Conservation (phyloP, 306 rosid species). For the Quercus robur region DNA sequence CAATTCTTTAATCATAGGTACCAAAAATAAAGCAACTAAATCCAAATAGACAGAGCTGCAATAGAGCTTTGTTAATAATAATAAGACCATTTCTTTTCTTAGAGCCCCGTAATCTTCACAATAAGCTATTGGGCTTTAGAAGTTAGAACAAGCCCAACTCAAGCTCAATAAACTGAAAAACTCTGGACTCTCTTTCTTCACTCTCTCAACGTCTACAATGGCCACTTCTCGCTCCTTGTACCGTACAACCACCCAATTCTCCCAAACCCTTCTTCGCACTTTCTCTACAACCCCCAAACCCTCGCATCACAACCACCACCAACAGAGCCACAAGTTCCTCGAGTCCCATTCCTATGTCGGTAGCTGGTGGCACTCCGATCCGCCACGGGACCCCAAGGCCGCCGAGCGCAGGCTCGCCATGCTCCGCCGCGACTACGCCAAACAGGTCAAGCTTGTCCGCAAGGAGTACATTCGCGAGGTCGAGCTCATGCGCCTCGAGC, state of each 20-base stretch:
- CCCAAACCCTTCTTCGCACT: conserved; percentile 15
- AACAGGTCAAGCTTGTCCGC: conserved; percentile 42
- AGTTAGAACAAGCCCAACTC: too few species aligned
- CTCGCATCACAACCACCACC: conserved; percentile 39
- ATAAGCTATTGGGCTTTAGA: too few species aligned
- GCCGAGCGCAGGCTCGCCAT: conserved; percentile 40
- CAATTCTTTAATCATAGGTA: too few species aligned
- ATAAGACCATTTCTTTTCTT: too few species aligned
- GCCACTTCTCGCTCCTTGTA: not conserved
- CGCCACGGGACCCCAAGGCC: conserved; percentile 40
- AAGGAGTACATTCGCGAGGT: conserved; percentile 45
- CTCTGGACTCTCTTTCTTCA: not conserved
- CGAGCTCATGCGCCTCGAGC: conserved; percentile 46
- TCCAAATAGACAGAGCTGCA: too few species aligned
- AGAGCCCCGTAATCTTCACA: too few species aligned
- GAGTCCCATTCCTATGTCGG: conserved; percentile 36
- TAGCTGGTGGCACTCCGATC: conserved; percentile 30
- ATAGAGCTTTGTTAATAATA: too few species aligned
- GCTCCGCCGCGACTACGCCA: conserved; percentile 49
- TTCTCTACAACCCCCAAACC: conserved; percentile 24
- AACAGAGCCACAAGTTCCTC: conserved; percentile 29
- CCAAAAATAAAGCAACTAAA: too few species aligned
- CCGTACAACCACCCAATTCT: not conserved
- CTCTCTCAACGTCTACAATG: not conserved
- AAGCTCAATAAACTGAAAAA: too few species aligned